Percentiles rank a stretch among this genome's conserved stretches.
These are phyloP conservation scores for Croton laevigatus DNA, from an alignment of 441 rosid genomes.

Conservation along the genomic window DNA sequence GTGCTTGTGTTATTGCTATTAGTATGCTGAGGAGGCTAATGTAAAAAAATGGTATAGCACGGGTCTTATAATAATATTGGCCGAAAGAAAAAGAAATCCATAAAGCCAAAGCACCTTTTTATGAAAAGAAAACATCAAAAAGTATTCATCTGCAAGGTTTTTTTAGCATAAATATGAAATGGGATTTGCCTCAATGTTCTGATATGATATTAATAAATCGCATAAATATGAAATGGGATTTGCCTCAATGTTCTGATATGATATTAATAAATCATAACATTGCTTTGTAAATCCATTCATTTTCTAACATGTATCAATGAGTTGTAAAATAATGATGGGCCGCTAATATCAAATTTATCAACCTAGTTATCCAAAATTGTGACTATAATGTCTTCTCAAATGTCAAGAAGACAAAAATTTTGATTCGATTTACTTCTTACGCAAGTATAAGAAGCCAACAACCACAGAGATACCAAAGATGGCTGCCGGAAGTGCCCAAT, in stretches of 20 bases:
- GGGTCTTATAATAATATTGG: too few species aligned
- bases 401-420: not conserved
- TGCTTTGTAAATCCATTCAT: not conserved
- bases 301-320: not conserved
- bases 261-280: not conserved
- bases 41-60: too few species aligned
- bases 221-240: not conserved
- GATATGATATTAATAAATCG: not conserved
- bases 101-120: not conserved
- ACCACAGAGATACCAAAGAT: conserved; percentile 59
- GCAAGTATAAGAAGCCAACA: conserved; percentile 52
- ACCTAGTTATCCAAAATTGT: conserved; percentile 30
- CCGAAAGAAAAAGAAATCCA: too few species aligned
- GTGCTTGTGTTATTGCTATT: too few species aligned
- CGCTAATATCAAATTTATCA: conserved; percentile 10
- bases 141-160: not conserved
- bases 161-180: not conserved
- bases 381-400: conserved; percentile 7
- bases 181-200: not conserved
- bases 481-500: conserved; percentile 67
- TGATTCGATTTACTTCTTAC: conserved; percentile 46
- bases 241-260: not conserved
- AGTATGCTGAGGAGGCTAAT: too few species aligned
- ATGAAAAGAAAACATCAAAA: not conserved
- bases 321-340: conserved; percentile 4